Conservation (phyloP, 2,329 filamentous ascomycete genomes). For the Microsporum ferrugineum region DNA sequence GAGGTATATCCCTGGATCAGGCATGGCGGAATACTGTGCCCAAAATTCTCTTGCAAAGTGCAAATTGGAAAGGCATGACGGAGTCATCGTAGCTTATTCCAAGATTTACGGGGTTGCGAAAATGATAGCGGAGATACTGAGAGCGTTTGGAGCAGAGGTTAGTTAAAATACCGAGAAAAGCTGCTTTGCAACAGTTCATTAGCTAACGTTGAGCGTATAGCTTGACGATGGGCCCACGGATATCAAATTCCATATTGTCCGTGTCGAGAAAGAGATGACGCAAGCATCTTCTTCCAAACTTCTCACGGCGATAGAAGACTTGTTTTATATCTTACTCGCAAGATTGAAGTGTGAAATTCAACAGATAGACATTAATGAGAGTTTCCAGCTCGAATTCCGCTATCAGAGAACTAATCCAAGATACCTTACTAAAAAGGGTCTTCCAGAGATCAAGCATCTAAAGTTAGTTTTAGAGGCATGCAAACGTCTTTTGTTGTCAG, state of each 20-base stretch:
- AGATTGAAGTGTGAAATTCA: constrained; percentile 29
- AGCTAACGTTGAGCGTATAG: constrained; percentile 17
- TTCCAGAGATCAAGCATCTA: constrained; percentile 28
- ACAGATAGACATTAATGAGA: constrained; percentile 26
- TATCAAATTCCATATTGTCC: constrained; percentile 23
- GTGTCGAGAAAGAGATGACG: constrained; percentile 22
- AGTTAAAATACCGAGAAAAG: constrained; percentile 4
- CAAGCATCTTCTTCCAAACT: constrained; percentile 21
- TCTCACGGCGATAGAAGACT: constrained; percentile 26
- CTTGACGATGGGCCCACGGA: constrained; percentile 21
- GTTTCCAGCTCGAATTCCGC: constrained; percentile 20
- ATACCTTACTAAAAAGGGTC: constrained; percentile 12
- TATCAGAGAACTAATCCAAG: constrained; percentile 13
- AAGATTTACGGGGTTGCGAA: constrained; percentile 30
- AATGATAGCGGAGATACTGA: constrained; percentile 23
- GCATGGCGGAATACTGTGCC: neutral
- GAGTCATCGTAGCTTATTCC: constrained; percentile 22
- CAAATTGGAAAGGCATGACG: constrained; percentile 18
- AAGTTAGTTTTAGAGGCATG: constrained; percentile 25
- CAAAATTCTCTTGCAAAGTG: constrained; percentile 12
- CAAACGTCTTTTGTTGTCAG: constrained; percentile 24
- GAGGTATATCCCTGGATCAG: constrained; percentile 3
- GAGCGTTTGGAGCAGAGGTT: constrained; percentile 28
- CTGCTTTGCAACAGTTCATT: neutral
- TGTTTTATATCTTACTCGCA: constrained; percentile 29